These are phyloP conservation scores for Boletellus ananiceps DNA, from an alignment of 768 basidiomycete species.

Conservation along the genomic window DNA sequence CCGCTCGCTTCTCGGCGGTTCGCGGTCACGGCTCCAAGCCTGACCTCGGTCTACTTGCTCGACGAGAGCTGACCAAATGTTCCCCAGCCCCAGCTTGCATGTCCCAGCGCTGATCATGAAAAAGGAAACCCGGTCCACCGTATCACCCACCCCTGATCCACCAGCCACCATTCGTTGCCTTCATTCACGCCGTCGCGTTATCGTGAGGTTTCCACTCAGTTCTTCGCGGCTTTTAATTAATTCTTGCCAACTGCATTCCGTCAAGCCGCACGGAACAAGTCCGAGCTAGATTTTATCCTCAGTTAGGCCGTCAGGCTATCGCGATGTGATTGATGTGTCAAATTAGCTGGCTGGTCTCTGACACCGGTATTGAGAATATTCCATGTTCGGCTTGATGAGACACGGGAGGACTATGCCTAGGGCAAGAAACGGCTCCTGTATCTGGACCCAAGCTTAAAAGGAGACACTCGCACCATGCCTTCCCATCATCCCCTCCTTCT, in stretches of 20 bases:
- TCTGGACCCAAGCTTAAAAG: constrained; percentile 19
- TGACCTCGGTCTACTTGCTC: constrained; percentile 4
- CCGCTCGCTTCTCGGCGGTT: constrained; percentile 1
- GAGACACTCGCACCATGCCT: neutral
- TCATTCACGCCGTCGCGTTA: constrained; percentile 31
- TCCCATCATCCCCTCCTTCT: constrained; percentile 10
- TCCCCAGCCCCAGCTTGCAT: constrained; percentile 3
- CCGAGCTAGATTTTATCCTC: constrained; percentile 11
- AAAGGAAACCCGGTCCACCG: constrained; percentile 18
- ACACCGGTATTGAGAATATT: constrained; percentile 7
- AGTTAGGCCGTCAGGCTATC: constrained; percentile 6
- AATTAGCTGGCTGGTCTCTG: constrained; percentile 16
- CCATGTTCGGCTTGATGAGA: constrained; percentile 8
- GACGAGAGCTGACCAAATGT: constrained; percentile 7
- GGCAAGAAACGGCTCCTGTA: constrained; percentile 5
- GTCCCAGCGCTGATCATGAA: constrained; percentile 26
- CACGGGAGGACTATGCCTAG: constrained; percentile 9
- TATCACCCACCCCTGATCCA: constrained; percentile 28
- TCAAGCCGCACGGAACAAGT: constrained; percentile 8
- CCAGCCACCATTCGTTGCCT: constrained; percentile 19
- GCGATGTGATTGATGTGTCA: constrained; percentile 10
- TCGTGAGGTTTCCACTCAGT: constrained; percentile 27
- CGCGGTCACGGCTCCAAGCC: constrained; percentile 1
- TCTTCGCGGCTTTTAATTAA: constrained; percentile 26
- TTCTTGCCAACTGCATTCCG: constrained; percentile 16